Evolutionary conservation across 306 rosid genomes (phyloP).

Genomic region (Luffa aegyptiaca): DNA sequence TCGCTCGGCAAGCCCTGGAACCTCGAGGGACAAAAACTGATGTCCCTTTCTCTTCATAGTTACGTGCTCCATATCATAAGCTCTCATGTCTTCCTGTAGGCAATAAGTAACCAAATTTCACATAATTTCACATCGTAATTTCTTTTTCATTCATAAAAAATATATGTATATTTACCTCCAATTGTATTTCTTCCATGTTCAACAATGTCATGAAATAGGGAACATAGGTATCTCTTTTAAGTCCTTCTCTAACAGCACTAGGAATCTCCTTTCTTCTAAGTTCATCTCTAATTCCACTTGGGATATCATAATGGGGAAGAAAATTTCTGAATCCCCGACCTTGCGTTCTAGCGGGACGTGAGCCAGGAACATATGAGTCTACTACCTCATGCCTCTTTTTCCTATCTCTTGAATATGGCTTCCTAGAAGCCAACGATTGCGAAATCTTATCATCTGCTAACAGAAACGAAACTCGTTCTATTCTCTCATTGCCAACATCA

Average conservation of each 20-base stretch:
- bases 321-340: conserved; percentile 26
- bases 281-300: conserved; percentile 36
- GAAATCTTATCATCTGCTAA: conserved; percentile 78
- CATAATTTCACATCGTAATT: conserved; percentile 1
- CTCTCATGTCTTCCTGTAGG: conserved; percentile 77
- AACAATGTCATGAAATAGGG: conserved; percentile 46
- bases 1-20: conserved; percentile 92
- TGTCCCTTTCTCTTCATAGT: conserved; percentile 38
- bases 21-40: conserved; percentile 54
- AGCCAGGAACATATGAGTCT: conserved; percentile 26
- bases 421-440: conserved; percentile 46
- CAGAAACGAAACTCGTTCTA: conserved; percentile 74
- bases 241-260: conserved; percentile 43
- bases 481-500: conserved; percentile 52
- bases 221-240: conserved; percentile 33
- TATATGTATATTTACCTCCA: conserved; percentile 45
- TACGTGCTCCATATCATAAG: conserved; percentile 52
- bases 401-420: conserved; percentile 45
- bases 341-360: conserved; percentile 30
- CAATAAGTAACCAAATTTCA: conserved; percentile 15
- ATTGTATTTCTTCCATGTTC: conserved; percentile 80
- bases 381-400: conserved; percentile 43
- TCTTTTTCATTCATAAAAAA: background rate
- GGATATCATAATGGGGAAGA: conserved; percentile 65
- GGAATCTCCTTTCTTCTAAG: conserved; percentile 50